Conservation (phyloP, 768 basidiomycete genomes). For the Psilocybe subaeruginosa region DNA sequence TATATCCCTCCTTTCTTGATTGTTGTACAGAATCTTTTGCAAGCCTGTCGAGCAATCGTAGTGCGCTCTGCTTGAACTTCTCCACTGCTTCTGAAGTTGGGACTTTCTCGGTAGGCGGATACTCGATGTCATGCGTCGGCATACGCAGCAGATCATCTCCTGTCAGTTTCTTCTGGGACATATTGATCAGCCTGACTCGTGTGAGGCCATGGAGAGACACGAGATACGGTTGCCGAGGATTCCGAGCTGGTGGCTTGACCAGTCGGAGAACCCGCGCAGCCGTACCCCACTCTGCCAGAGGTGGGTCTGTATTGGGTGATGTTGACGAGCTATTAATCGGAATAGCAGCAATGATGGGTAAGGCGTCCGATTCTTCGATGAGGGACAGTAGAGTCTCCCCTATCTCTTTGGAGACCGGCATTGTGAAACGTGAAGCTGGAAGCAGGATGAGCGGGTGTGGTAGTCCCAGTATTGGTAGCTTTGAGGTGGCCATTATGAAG, state of each 20-base stretch:
- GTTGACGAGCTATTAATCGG: conserved; percentile 15
- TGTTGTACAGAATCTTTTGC: conserved; percentile 50
- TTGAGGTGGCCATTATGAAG: conserved; percentile 42
- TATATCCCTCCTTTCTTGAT: conserved; percentile 64
- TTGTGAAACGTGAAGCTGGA: conserved; percentile 69
- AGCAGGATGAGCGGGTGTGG: conserved; percentile 75
- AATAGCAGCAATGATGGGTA: conserved; percentile 67
- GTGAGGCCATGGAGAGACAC: conserved; percentile 75
- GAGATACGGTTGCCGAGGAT: conserved; percentile 62
- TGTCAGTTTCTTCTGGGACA: conserved; percentile 28
- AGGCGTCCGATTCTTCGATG: conserved; percentile 68
- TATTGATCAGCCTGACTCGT: conserved; percentile 56
- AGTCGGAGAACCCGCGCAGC: conserved; percentile 75
- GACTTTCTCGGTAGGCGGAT: conserved; percentile 45
- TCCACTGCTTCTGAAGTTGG: conserved; percentile 60
- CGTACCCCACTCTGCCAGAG: conserved; percentile 59
- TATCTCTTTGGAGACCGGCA: conserved; percentile 63
- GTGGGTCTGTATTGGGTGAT: conserved; percentile 15
- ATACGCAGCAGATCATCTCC: conserved; percentile 32
- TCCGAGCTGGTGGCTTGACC: conserved; percentile 59
- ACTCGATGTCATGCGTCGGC: conserved; percentile 46
- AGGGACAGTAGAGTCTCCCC: conserved; percentile 70
- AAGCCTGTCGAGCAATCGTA: conserved; percentile 69
- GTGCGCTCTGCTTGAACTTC: conserved; percentile 70
- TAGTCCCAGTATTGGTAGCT: conserved; percentile 71